Evolutionary conservation across 2,329 filamentous ascomycete species (phyloP), one percentile per base, ranked within the genome.

Genomic region (Neofusicoccum parvum): DNA sequence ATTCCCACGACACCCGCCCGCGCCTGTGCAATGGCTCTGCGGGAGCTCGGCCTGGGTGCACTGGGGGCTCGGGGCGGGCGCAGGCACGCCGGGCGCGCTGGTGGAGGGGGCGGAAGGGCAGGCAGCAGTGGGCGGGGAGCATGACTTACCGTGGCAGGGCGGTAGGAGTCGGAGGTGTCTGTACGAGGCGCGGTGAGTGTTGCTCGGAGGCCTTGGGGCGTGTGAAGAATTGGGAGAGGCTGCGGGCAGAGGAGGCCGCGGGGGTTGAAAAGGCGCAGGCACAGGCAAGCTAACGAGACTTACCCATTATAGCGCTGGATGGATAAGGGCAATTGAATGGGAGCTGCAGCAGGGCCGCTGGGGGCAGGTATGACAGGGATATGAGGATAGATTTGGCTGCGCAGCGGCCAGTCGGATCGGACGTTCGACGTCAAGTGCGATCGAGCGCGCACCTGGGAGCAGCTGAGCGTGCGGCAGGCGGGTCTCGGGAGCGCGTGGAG

Each of bases 361-460:
- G 56, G 56, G 56, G 56, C 59, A 62, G 48, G 63, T 65, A 39
- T 41, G 63, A 65, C 63, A 65, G 63, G 63, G 63, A 65, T 65
- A 50, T 43, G 20, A 56, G 53, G 53, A 60, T 60, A 45, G 56
- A 60, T 60, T 60, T 60, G 56, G 32, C 51, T 48, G 59, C 46
- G 63, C 63, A 58, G 23, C 59, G 49, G 43, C 62, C 62, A 64
- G 62, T 64, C 62, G 62, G 62, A 64, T 54, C 49, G 41, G 63
- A 56, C 34, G 36, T 45, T 59, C 43, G 51, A 58, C 45, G 51
- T 39, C 63, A 64, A 54, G 59, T 62, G 59, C 59, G 59, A 62
- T 60, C 56, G 56, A 60, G 56, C 56, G 56, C 34, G 56, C 56
- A 60, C 32, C 20, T 27, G 20, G n/a, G 23, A 59, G 41, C 41